Base-by-base conservation (phyloP, 805 yeast species). In the Candida ulmi region DNA sequence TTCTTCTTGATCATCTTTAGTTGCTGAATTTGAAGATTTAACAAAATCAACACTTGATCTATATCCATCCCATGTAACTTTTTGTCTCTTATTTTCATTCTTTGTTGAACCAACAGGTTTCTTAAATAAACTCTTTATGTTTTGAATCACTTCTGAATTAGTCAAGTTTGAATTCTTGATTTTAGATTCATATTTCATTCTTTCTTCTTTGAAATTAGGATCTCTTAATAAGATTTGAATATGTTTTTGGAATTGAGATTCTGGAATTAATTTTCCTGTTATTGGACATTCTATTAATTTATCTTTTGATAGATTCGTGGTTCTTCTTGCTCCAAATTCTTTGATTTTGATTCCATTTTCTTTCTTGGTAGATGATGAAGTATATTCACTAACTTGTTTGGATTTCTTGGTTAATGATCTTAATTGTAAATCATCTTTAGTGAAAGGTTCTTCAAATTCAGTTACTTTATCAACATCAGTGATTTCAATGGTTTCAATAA, bases 151-250 rank as follows among this genome's bases (percentile, higher is more conserved):
- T 51, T 80, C 83, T 34, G 72, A 76, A 2, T 74, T 68, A 6
- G 76, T 67, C 36, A 76, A 53, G 47, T 76, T 78, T 11, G 71
- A 58, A 16, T 61, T 50, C 52, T 70, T 69, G 46, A 78, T 76
- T 55, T 81, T 81, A 17, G 66, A 58, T 47, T 80, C 74, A 57
- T 73, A 83, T 31, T 69, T 74, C 23, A 45, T 62, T 52, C 77
- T 79, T 57, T 87, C 88, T 40, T 77, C 78, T 47, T 77, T 72
- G 62, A 85, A 86, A 47, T 76, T 68, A 3, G 96, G 95, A 59
- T 90, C 95, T 33, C 90, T 63, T 28, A 86, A 65, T 40, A 83
- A 65, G 13, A 79, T 73, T 43, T 76, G 73, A 48, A 90, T 66
- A 57, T 91, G 97, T 44, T 71, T 73, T 43, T 76, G 82, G 54